A percentile compares a stretch with the other conserved stretches of the same genome.
These are phyloP conservation scores for Mycocentrospora acerina DNA, from an alignment of 2,329 filamentous ascomycete species.

Conservation along the genomic window DNA sequence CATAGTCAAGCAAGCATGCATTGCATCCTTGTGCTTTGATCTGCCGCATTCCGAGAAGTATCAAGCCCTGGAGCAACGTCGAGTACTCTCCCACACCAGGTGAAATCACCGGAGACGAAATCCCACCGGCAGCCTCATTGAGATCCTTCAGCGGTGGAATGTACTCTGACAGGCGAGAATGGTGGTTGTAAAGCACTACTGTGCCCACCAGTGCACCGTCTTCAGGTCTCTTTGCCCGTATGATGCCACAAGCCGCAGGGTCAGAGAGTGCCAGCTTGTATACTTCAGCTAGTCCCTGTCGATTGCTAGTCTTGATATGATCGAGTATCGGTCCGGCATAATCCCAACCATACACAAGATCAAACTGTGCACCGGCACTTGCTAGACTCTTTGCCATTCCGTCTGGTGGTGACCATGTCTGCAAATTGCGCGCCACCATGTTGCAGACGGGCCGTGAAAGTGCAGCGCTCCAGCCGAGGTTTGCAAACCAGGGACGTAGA, in stretches of 20 bases:
- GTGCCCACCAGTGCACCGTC: conserved; percentile 73
- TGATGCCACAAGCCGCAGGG: conserved; percentile 73
- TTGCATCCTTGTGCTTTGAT: conserved; percentile 76
- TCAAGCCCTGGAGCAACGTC: conserved; percentile 74
- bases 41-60: conserved; percentile 78
- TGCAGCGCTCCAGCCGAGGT: conserved; percentile 80
- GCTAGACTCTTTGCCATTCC: conserved; percentile 74
- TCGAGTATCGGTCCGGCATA: conserved; percentile 72
- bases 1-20: conserved; percentile 76
- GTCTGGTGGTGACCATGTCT: conserved; percentile 72
- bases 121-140: conserved; percentile 66
- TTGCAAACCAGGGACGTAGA: conserved; percentile 80
- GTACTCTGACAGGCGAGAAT: conserved; percentile 67
- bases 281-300: conserved; percentile 76
- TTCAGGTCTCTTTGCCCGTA: conserved; percentile 72
- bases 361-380: conserved; percentile 73
- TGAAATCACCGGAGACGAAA: conserved; percentile 77
- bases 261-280: conserved; percentile 76
- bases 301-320: conserved; percentile 71
- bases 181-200: conserved; percentile 74
- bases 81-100: conserved; percentile 67
- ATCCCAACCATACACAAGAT: conserved; percentile 78
- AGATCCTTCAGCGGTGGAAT: conserved; percentile 67
- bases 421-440: conserved; percentile 72
- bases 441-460: conserved; percentile 66